A percentile compares a stretch with the other conserved stretches of the same genome.
These are phyloP conservation scores for Lachancea kluyveri DNA, from an alignment of 805 yeast species.

Conservation along the genomic window DNA sequence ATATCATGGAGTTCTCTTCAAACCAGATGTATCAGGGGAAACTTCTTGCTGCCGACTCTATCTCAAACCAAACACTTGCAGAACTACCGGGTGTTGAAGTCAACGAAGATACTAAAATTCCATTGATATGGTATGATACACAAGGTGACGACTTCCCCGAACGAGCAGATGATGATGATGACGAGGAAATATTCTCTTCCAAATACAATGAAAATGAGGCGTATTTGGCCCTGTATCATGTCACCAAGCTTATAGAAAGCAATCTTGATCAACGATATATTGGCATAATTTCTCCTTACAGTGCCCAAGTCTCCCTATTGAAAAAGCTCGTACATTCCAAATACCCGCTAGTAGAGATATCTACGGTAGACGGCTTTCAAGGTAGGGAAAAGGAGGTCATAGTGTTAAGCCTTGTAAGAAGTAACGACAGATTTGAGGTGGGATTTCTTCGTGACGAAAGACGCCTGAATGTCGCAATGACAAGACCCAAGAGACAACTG, in stretches of 20 bases:
- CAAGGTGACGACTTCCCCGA: slow-evolving; percentile 85
- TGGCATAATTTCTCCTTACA: slow-evolving; percentile 88
- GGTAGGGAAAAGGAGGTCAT: slow-evolving; percentile 92
- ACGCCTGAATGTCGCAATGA: slow-evolving; percentile 88
- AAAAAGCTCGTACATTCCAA: slow-evolving; percentile 38
- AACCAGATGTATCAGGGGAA: slow-evolving; percentile 53
- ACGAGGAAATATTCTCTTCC: slow-evolving; percentile 38
- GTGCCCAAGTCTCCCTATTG: slow-evolving; percentile 71
- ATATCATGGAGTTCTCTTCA: slow-evolving; percentile 77
- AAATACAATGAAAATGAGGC: slow-evolving; percentile 77
- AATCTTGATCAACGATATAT: slow-evolving; percentile 55
- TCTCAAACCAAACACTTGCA: slow-evolving; percentile 42
- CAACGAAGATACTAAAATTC: slow-evolving; percentile 49
- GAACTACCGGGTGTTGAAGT: slow-evolving; percentile 48
- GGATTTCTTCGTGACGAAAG: slow-evolving; percentile 79
- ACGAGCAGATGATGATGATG: slow-evolving; percentile 34
- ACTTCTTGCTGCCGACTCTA: slow-evolving; percentile 57
- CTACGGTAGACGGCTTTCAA: slow-evolving; percentile 95
- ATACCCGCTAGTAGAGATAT: slow-evolving; percentile 55
- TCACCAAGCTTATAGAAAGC: slow-evolving; percentile 40
- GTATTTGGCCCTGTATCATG: slow-evolving; percentile 50
- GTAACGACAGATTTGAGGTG: slow-evolving; percentile 62
- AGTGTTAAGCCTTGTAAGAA: slow-evolving; percentile 72
- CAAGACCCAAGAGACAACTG: slow-evolving; percentile 80
- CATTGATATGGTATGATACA: slow-evolving; percentile 83